These are phyloP conservation scores for Phytopythium aichiense DNA, from an alignment of 352 stramenopile species.

Conservation along the genomic window DNA sequence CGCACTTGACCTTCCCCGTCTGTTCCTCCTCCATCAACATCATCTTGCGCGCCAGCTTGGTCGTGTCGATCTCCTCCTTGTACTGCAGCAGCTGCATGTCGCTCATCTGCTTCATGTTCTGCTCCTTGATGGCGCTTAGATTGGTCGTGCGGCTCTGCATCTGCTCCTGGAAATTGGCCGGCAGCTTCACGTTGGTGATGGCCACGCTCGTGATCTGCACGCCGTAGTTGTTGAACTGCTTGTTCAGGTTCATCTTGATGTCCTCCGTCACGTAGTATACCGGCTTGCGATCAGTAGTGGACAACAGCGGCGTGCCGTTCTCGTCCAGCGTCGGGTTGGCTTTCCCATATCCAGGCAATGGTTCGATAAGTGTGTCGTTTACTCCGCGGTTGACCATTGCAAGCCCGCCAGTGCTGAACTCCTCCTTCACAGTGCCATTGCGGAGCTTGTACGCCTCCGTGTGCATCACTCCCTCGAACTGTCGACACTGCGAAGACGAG, in stretches of 20 bases:
- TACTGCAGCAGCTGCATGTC: conserved; percentile 72
- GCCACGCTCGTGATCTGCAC: conserved; percentile 70
- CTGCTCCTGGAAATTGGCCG: conserved; percentile 50
- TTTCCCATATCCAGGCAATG: background rate
- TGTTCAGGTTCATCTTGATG: conserved; percentile 70
- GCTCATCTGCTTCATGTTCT: conserved; percentile 78
- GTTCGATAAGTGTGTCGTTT: background rate
- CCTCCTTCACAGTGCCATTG: conserved; percentile 65
- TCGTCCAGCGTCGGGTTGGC: background rate
- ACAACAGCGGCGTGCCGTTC: background rate
- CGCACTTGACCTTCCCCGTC: conserved; percentile 42
- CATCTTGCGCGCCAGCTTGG: conserved; percentile 48
- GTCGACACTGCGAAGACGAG: too few relatives aligned
- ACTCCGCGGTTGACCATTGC: conserved; percentile 16
- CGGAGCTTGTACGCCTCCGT: conserved; percentile 84
- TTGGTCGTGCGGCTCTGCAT: conserved; percentile 70
- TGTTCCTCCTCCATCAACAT: conserved; percentile 65
- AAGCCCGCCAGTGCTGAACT: conserved; percentile 52
- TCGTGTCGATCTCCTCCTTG: conserved; percentile 51
- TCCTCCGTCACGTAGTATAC: conserved; percentile 56
- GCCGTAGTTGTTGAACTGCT: conserved; percentile 71
- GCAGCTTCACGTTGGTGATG: conserved; percentile 72
- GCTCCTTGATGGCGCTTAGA: conserved; percentile 57
- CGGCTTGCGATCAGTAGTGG: conserved; percentile 10
- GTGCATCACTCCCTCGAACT: too few relatives aligned